phyloP scores from a whole-genome alignment of 164 flowering plant species.

The Umbellularia californica region DNA sequence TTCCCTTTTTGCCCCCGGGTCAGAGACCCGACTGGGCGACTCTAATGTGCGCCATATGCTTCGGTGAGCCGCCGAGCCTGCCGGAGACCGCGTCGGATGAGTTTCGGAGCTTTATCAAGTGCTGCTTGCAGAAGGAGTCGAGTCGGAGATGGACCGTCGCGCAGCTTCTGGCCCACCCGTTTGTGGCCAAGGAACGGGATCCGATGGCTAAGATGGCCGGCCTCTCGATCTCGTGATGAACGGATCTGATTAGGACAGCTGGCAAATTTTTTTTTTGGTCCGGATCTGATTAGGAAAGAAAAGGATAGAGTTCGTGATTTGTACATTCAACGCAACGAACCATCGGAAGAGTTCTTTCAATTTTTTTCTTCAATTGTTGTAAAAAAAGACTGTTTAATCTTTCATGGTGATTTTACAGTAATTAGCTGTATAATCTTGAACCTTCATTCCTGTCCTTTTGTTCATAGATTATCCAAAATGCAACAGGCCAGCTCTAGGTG shows the following conservation, averaged over 20 bases:
- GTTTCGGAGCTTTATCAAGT: slow-evolving; percentile 49
- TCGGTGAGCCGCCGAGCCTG: slow-evolving; percentile 60
- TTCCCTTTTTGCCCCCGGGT: slow-evolving; percentile 54
- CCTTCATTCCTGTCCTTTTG: too few relatives aligned
- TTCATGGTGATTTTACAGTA: too few relatives aligned
- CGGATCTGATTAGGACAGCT: slow-evolving; percentile 1
- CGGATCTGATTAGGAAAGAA: background rate
- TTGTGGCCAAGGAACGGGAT: slow-evolving; percentile 23
- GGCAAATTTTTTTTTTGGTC: background rate
- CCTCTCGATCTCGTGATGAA: background rate
- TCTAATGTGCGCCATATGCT: slow-evolving; percentile 79
- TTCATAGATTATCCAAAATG: too few relatives aligned
- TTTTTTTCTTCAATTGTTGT: background rate
- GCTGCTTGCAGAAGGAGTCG: slow-evolving; percentile 76
- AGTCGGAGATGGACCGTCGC: slow-evolving; percentile 50
- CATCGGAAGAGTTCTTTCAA: background rate
- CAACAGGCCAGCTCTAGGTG: too few relatives aligned
- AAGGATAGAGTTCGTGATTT: background rate
- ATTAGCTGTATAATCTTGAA: too few relatives aligned
- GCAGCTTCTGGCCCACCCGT: slow-evolving; percentile 59
- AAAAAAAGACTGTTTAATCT: too few relatives aligned
- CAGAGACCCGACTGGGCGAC: slow-evolving; percentile 84
- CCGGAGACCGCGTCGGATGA: slow-evolving; percentile 52
- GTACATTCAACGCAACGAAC: background rate
- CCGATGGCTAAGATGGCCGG: background rate